Conservation (phyloP, 2,329 filamentous ascomycete species). For the Sarocladium kiliense region DNA sequence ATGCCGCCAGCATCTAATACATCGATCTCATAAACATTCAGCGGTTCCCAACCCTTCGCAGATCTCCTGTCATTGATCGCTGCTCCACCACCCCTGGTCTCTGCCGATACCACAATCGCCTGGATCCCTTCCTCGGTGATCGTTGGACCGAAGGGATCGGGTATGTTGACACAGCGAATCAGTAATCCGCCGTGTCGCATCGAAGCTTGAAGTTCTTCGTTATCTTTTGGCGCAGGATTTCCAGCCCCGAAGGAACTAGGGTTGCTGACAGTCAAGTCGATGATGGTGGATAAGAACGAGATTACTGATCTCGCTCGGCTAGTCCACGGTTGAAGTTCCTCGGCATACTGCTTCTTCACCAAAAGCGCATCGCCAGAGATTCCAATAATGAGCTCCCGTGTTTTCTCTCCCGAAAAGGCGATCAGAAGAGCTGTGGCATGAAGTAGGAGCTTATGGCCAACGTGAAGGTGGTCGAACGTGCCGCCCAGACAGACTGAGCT, state of each 20-base stretch:
- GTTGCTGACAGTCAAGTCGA: slow-evolving; percentile 33
- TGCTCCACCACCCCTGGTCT: slow-evolving; percentile 77
- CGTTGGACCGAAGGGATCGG: slow-evolving; percentile 86
- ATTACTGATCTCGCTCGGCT: slow-evolving; percentile 64
- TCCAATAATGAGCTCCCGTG: slow-evolving; percentile 62
- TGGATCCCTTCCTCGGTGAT: slow-evolving; percentile 75
- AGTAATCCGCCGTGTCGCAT: slow-evolving; percentile 57
- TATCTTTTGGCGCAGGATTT: slow-evolving; percentile 6
- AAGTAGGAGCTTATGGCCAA: slow-evolving; percentile 91
- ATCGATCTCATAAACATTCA: slow-evolving; percentile 85
- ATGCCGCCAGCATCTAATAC: slow-evolving; percentile 61
- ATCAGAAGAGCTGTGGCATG: slow-evolving; percentile 77
- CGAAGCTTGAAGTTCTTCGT: slow-evolving; percentile 33
- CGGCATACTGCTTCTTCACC: slow-evolving; percentile 81
- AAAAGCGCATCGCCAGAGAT: slow-evolving; percentile 86
- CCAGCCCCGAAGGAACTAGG: not conserved
- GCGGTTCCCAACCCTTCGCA: slow-evolving; percentile 67
- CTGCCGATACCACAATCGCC: slow-evolving; percentile 78
- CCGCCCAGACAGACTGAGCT: slow-evolving; percentile 71
- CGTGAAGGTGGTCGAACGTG: slow-evolving; percentile 94
- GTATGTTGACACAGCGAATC: slow-evolving; percentile 78
- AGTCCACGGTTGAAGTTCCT: slow-evolving; percentile 76
- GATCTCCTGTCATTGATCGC: slow-evolving; percentile 80
- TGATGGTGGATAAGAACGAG: slow-evolving; percentile 66
- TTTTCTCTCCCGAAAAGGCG: slow-evolving; percentile 23